These are phyloP conservation scores for Silybum marianum DNA, from an alignment of 129 eudicot genomes.

Conservation along the genomic window DNA sequence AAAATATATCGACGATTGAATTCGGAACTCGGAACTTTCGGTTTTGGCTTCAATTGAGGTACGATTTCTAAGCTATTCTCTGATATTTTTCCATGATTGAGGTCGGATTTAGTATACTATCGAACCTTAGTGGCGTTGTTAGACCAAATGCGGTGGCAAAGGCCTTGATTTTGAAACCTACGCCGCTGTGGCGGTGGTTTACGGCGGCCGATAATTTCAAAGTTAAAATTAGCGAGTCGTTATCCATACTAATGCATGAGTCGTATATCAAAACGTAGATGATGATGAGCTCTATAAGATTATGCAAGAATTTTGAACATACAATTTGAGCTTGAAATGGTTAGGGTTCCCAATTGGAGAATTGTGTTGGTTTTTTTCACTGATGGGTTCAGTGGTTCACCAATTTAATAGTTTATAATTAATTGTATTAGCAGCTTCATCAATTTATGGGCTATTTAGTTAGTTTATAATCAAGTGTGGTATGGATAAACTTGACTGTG, in stretches of 20 bases:
- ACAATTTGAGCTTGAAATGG: background rate
- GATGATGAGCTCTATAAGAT: background rate
- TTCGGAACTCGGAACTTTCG: background rate
- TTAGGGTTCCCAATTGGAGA: background rate
- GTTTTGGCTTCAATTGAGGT: background rate
- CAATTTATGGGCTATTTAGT: no score
- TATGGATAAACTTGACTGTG: no score
- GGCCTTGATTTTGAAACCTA: background rate
- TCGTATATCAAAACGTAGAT: background rate
- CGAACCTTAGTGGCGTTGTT: background rate
- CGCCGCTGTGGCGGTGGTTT: background rate
- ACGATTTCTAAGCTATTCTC: background rate
- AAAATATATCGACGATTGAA: background rate
- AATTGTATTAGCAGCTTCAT: no score
- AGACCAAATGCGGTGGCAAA: background rate
- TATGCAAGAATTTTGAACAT: background rate
- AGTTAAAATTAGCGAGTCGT: background rate
- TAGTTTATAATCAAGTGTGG: no score
- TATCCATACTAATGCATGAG: background rate
- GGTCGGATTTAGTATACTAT: background rate
- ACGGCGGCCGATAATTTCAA: background rate
- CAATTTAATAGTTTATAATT: no score
- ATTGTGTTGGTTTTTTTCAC: no score
- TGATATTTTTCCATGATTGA: background rate
- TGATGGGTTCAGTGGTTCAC: no score